phyloP scores from a whole-genome alignment of 192 early-diverging fungal genomes.

The Rhizoclosmatium globosum region DNA sequence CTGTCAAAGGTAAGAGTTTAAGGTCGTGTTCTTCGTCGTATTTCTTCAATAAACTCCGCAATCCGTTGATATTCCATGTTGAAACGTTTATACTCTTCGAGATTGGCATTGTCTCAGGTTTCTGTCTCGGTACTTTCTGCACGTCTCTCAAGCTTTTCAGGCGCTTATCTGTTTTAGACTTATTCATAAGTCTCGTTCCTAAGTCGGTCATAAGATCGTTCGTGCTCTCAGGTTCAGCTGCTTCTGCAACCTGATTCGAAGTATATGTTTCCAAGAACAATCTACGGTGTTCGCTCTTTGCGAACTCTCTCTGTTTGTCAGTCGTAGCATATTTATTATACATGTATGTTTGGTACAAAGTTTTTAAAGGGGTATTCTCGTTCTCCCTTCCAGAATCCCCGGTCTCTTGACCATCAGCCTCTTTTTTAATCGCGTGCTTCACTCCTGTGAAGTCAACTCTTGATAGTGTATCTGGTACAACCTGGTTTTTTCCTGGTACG shows the following conservation, averaged over 20 bases:
- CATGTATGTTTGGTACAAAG: not conserved
- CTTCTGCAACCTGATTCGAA: no score
- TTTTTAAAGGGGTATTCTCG: not conserved
- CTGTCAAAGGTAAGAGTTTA: no score
- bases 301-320: no score
- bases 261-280: no score
- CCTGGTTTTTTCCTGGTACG: constrained; percentile 9
- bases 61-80: constrained; percentile 10
- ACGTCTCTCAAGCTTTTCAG: not conserved
- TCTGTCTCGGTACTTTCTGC: not conserved
- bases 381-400: not conserved
- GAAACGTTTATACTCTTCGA: not conserved
- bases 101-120: no score
- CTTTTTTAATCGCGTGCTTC: not conserved
- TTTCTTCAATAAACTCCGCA: not conserved
- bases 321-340: not conserved
- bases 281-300: no score
- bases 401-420: not conserved
- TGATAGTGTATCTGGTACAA: constrained; percentile 5
- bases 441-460: not conserved
- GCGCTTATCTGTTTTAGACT: no score
- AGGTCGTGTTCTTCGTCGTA: not conserved
- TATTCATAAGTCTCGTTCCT: not conserved
- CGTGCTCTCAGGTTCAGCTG: no score
- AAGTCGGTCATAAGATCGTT: not conserved